Evolutionary conservation across 179 eudicot genomes (phyloP), one percentile per base, ranked within the genome.

Genomic region (Amaranthus tricolor): DNA sequence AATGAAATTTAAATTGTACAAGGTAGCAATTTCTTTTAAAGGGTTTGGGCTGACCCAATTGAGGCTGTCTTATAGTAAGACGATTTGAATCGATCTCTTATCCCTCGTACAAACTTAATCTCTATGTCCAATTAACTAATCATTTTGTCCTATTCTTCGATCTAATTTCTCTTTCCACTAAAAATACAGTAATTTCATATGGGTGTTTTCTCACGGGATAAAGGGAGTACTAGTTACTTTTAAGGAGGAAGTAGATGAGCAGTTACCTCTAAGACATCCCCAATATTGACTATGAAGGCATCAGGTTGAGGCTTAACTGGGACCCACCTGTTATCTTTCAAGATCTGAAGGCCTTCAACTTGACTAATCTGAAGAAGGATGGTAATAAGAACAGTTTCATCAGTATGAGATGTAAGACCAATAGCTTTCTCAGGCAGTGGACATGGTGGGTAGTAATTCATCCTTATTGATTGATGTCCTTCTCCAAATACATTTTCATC

Each of bases 371-470:
- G 89, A 9, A 89, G 86, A 61, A 89, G 85, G 56, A 89, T 85
- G 12, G 88, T 89, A 45, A 65, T 8, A 0, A 89, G 77, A 11
- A 72, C 84, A 11, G 20, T 40, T 4, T 70, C 20, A 58, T 89
- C 91, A 0, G 91, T 87, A 74, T 89, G 93, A 7, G 86, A 77
- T 3, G 80, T 44, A 11, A 89, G 64, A 11, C 93, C 93, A 4
- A 84, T 71, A 5, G 79, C 89, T 5, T 75, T 66, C 47, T 89
- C 85, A 5, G 91, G 87, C 62, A 81, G 72, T 1, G 87, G 86
- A 62, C 91, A 89, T 44, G 91, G 82, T 5, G 92, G 92, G 64
- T 88, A 86, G 61, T 80, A 86, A n/a, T 80, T 85, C 81, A 85
- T 85, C 71, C 89, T 80, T 57, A 86, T 70, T 21, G 80, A 48